Conservation (phyloP, 257 asterid species). For the Solanum chilense region DNA sequence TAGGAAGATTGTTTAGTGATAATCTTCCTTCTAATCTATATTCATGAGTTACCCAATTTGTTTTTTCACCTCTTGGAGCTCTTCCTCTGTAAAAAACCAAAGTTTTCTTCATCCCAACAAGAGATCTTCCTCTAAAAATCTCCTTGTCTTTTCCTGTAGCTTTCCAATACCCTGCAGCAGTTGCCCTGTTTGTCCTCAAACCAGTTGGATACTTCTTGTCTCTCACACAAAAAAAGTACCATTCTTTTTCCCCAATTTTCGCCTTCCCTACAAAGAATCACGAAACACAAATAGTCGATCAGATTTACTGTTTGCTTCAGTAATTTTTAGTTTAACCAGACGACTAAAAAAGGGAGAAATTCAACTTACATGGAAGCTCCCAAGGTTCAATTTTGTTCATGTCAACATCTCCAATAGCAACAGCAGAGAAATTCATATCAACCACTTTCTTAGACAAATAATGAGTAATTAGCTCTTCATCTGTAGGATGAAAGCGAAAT, state of each 20-base stretch:
- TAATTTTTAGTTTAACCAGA: not conserved
- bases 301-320: not conserved
- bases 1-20: slow-evolving; percentile 24
- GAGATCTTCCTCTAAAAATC: slow-evolving; percentile 32
- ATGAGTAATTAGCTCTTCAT: slow-evolving; percentile 68
- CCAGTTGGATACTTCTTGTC: slow-evolving; percentile 86
- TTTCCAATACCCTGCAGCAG: slow-evolving; percentile 73
- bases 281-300: not conserved
- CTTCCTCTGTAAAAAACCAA: slow-evolving; percentile 73
- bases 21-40: slow-evolving; percentile 59
- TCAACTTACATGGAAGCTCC: slow-evolving; percentile 60
- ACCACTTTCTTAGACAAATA: slow-evolving; percentile 41
- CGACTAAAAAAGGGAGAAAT: not conserved
- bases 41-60: slow-evolving; percentile 76
- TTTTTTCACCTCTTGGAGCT: slow-evolving; percentile 66
- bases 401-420: slow-evolving; percentile 66
- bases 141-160: slow-evolving; percentile 81
- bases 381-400: slow-evolving; percentile 80
- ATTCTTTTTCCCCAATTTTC: slow-evolving; percentile 66
- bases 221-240: slow-evolving; percentile 70
- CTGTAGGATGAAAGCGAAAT: slow-evolving; percentile 73
- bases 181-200: slow-evolving; percentile 66
- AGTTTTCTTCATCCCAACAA: slow-evolving; percentile 76
- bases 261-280: slow-evolving; percentile 40
- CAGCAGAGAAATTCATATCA: slow-evolving; percentile 33